phyloP scores from a whole-genome alignment of 345 rosid genomes.

The Aquilaria malaccensis region DNA sequence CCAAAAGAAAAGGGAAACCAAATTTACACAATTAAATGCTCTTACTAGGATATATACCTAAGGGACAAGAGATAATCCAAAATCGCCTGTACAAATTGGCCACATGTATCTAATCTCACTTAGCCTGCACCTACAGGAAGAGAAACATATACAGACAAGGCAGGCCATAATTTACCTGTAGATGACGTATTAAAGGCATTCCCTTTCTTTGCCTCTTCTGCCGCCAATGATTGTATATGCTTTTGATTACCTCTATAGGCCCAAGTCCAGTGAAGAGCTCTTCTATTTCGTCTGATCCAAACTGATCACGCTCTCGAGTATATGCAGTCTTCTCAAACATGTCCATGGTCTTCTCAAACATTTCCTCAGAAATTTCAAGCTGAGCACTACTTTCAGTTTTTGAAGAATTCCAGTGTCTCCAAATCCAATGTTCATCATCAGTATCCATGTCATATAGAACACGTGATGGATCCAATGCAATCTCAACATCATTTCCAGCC shows the following conservation, averaged over 20 bases:
- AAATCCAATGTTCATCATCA: slow-evolving; percentile 70
- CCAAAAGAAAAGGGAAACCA: no score
- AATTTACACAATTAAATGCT: no score
- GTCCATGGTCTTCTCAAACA: slow-evolving; percentile 75
- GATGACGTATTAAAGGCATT: slow-evolving; percentile 82
- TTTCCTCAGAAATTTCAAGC: slow-evolving; percentile 35
- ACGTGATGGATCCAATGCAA: slow-evolving; percentile 72
- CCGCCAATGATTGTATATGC: slow-evolving; percentile 55
- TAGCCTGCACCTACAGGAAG: no score
- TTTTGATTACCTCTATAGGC: slow-evolving; percentile 36
- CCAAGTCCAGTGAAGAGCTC: slow-evolving; percentile 48
- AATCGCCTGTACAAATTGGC: no score
- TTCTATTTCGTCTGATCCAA: slow-evolving; percentile 52
- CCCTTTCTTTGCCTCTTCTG: slow-evolving; percentile 64
- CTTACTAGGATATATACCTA: no score
- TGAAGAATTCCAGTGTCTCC: slow-evolving; percentile 29
- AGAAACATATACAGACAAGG: background rate
- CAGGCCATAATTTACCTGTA: slow-evolving; percentile 50
- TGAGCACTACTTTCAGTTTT: slow-evolving; percentile 24
- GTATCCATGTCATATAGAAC: slow-evolving; percentile 87
- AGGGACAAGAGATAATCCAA: no score
- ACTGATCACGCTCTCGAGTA: slow-evolving; percentile 55
- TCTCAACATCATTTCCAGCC: slow-evolving; percentile 76
- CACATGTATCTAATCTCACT: no score
- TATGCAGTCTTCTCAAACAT: slow-evolving; percentile 76